phyloP scores from a whole-genome alignment of 495 filamentous ascomycete species.

The Penicillium parvum region DNA sequence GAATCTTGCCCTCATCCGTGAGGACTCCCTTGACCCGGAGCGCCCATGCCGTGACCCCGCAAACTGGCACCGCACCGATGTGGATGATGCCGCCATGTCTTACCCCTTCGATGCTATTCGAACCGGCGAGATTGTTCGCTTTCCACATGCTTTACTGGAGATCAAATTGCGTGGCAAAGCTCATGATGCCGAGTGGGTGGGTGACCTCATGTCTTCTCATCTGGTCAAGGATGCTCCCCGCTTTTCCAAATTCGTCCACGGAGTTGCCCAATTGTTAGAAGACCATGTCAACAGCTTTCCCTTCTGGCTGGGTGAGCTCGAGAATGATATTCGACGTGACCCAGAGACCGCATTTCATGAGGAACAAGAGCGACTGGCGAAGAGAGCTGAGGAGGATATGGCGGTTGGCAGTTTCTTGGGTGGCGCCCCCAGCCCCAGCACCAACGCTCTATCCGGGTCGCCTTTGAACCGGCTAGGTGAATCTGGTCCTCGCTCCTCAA shows the following conservation, averaged over 20 bases:
- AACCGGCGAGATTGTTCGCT: slow-evolving; percentile 86
- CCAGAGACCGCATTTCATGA: slow-evolving; percentile 87
- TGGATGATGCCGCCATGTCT: slow-evolving; percentile 75
- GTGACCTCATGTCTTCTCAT: slow-evolving; percentile 87
- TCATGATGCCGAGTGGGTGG: slow-evolving; percentile 78
- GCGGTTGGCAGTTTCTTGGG: slow-evolving; percentile 81
- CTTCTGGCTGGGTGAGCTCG: slow-evolving; percentile 89
- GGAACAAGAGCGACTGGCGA: slow-evolving; percentile 75
- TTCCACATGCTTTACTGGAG: slow-evolving; percentile 87
- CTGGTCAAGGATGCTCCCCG: slow-evolving; percentile 82
- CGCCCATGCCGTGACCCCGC: slow-evolving; percentile 82
- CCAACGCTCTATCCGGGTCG: slow-evolving; percentile 51
- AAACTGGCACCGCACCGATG: slow-evolving; percentile 87
- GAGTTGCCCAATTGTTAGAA: slow-evolving; percentile 85
- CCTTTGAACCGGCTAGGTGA: slow-evolving; percentile 40
- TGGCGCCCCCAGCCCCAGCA: slow-evolving; percentile 44
- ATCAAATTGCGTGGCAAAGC: slow-evolving; percentile 80
- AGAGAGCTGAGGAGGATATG: slow-evolving; percentile 77
- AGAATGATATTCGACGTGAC: slow-evolving; percentile 88
- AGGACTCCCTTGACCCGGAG: slow-evolving; percentile 78
- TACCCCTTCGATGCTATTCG: slow-evolving; percentile 82
- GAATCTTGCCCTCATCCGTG: slow-evolving; percentile 84
- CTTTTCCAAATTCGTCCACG: slow-evolving; percentile 96
- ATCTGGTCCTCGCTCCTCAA: slow-evolving; percentile 15
- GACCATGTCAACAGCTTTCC: slow-evolving; percentile 94